These are phyloP conservation scores for Pythium insidiosum DNA, from an alignment of 352 stramenopile species.

Conservation along the genomic window DNA sequence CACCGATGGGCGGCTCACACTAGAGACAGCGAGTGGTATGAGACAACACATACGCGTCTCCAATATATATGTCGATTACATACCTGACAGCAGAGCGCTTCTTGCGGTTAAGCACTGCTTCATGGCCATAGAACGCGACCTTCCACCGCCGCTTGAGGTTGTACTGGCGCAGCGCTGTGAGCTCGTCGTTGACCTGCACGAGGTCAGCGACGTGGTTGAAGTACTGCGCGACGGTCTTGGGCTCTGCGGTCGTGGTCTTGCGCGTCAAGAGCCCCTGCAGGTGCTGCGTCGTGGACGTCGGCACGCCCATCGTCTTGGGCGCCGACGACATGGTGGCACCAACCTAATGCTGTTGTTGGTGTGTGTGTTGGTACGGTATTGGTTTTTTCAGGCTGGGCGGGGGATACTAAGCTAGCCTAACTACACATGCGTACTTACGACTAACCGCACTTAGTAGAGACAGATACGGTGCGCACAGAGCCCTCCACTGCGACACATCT, in stretches of 20 bases:
- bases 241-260: conserved; percentile 36
- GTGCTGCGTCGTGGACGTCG: conserved; percentile 32
- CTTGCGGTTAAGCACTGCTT: conserved; percentile 65
- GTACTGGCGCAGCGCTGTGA: conserved; percentile 42
- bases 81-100: conserved; percentile 36
- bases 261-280: conserved; percentile 59
- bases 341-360: no score
- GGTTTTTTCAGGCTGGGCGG: no score
- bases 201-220: conserved; percentile 61
- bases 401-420: no score
- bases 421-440: no score
- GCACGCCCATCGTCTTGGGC: conserved; percentile 14
- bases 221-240: conserved; percentile 55
- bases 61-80: conserved; percentile 2
- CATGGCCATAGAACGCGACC: conserved; percentile 56
- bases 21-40: not conserved
- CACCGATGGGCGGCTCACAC: conserved; percentile 6
- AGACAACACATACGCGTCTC: not conserved
- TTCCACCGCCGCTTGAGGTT: conserved; percentile 63
- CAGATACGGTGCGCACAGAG: no score
- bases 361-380: no score
- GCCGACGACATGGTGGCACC: no score
- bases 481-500: no score
- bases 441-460: no score
- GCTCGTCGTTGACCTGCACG: conserved; percentile 39